Base-by-base conservation (phyloP, 805 yeast species). In the Candida succiphila region DNA sequence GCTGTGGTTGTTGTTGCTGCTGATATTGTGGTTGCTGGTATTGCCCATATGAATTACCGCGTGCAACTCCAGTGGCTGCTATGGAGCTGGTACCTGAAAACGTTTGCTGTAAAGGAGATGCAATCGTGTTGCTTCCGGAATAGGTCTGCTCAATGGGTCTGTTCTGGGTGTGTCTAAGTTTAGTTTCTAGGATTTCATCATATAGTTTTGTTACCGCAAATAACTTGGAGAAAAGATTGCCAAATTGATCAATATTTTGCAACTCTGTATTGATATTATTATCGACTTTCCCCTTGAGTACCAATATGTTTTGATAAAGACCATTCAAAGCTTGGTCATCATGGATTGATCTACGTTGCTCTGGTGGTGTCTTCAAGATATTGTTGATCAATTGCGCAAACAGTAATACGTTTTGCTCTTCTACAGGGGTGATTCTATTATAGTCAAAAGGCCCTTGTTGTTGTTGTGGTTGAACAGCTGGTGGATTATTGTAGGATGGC, bases 161-260 rank as follows among this genome's bases (percentile, higher is more conserved):
- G n/a, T n/a, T n/a, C n/a, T n/a, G n/a, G n/a, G n/a, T n/a, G n/a
- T n/a, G n/a, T 23, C 52, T 18, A 40, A 67, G 54, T 50, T 77
- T 54, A 20, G 63, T 58, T 38, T 87, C 94, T 38, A 86, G 61
- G 32, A 81, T 66, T 38, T 70, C 72, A 51, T 86, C 94, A 46
- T 86, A 87, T n/a, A 80, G 61, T 39, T 80, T 69, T 48, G 77
- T 71, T 22, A 85, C 78, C 5, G 86, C 77, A 35, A 82, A 78
- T 35, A 87, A 69, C 46, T 87, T 85, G 31, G 80, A 72, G 56
- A 82, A 85, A 73, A 83, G 64, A 31, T 81, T 84, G 41, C 81
- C 68, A 40, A 78, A 68, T 16, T 58, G 54, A 33, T 85, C 89
- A 46, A 85, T 73, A 42, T 72, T 77, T 25, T 69, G 67, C 22